Evolutionary conservation across 1,284 basidiomycete species (phyloP), one percentile per base, ranked within the genome.

Genomic region (Sanghuangporus sanghuang): DNA sequence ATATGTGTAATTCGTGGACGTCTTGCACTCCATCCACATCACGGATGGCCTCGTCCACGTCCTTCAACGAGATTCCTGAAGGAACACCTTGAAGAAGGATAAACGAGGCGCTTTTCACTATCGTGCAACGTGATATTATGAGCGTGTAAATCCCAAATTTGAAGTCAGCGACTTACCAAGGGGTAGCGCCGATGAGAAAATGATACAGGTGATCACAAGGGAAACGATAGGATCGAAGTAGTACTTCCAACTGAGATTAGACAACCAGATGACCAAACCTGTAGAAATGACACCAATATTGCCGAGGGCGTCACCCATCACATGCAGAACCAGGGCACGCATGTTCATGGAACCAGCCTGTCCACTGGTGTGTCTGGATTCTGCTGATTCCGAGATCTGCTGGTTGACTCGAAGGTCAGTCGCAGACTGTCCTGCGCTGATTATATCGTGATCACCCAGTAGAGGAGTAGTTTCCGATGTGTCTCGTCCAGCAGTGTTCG

Each of bases 11-110:
- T 71, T 96, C 95, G 73, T 99, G 97, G 38, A 99, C 82, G 32
- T 93, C 94, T 64, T 93, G 79, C 23, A 99, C 96, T 52, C 97
- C 96, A 2, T 89, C 82, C 16, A 98, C 90, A 6, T 78, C 77
- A 32, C 91, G 79, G 67, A 99, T 95, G 5, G 90, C 86, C 14
- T 81, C 76, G 58, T 92, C 87, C 16, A 99, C 92, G 64, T 88
- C 86, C 27, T 96, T 94, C 40, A 99, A 82, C 3, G 94, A 95
- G 16, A 99, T 85, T 9, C 89, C 90, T 0, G 90, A 80, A 0
- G 97, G 97, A 1, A 98, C 96, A 50, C 93, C 96, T 76, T 99
- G 97, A 6, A 99, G 80, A n/a, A 99, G 81, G 72, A 99, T 98
- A 77, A 94, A 96, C 11, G 95, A 95, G 3, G 96, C 93, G 68